A percentile compares a stretch with the other conserved stretches of the same genome.
These are phyloP conservation scores for Calcarisporium arbuscula DNA, from an alignment of 2,329 filamentous ascomycete species.

Conservation along the genomic window DNA sequence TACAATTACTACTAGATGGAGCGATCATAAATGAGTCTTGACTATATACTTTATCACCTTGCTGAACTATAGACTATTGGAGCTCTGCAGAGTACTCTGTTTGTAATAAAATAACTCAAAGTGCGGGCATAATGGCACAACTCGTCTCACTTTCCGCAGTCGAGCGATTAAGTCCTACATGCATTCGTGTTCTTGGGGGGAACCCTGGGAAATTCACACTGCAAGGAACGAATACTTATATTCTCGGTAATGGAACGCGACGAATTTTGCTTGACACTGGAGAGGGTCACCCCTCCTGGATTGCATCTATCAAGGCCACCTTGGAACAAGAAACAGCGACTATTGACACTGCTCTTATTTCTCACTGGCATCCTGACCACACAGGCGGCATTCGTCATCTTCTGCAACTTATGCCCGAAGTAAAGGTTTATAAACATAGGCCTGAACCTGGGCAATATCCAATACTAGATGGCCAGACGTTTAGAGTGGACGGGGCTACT, in stretches of 20 bases:
- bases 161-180: slow-evolving; percentile 68
- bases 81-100: no score
- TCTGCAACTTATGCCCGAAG: slow-evolving; percentile 53
- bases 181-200: slow-evolving; percentile 79
- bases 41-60: no score
- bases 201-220: slow-evolving; percentile 80
- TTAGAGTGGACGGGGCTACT: slow-evolving; percentile 55
- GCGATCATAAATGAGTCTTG: no score
- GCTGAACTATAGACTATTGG: no score
- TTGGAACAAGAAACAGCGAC: slow-evolving; percentile 62
- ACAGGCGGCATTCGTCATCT: slow-evolving; percentile 69
- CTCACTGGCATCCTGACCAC: slow-evolving; percentile 92
- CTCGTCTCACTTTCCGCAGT: slow-evolving; percentile 64
- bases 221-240: slow-evolving; percentile 89
- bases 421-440: slow-evolving; percentile 59
- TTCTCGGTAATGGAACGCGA: slow-evolving; percentile 67
- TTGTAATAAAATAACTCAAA: no score
- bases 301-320: slow-evolving; percentile 54
- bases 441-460: slow-evolving; percentile 43
- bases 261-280: slow-evolving; percentile 88
- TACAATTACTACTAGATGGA: no score
- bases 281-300: slow-evolving; percentile 73
- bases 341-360: slow-evolving; percentile 67
- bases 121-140: no score
- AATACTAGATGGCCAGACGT: slow-evolving; percentile 45